A percentile compares a stretch with the other conserved stretches of the same genome.
phyloP scores from a whole-genome alignment of 805 yeast genomes.

The Candida peoriensis region DNA sequence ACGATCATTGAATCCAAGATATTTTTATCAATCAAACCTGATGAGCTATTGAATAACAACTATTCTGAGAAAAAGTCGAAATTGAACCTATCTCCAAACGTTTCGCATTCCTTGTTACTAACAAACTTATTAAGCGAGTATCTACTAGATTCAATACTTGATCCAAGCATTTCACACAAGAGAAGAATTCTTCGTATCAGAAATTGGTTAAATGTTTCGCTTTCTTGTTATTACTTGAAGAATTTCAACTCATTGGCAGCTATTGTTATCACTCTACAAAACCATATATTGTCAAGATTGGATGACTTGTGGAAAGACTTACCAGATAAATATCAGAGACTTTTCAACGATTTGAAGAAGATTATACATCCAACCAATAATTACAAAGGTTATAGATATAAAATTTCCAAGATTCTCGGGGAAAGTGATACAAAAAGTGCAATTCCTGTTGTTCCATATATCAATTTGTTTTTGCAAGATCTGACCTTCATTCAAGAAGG shows the following conservation, averaged over 20 bases:
- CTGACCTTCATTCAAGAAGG: conserved; percentile 79
- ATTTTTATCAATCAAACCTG: conserved; percentile 57
- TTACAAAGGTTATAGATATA: conserved; percentile 61
- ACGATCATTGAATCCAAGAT: conserved; percentile 67
- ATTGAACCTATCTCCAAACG: conserved; percentile 56
- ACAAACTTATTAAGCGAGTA: conserved; percentile 70
- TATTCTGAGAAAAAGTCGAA: conserved; percentile 56
- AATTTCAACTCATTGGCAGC: conserved; percentile 79
- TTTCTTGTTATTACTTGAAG: conserved; percentile 66
- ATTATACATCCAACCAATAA: conserved; percentile 75
- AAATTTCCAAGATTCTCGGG: conserved; percentile 50
- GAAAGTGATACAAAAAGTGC: conserved; percentile 31
- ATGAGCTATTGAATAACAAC: conserved; percentile 62
- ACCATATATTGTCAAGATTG: conserved; percentile 62
- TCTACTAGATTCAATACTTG: conserved; percentile 64
- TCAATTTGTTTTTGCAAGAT: conserved; percentile 71
- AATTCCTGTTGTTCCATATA: conserved; percentile 70
- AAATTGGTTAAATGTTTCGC: conserved; percentile 69
- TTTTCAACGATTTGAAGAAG: conserved; percentile 58
- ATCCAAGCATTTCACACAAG: conserved; percentile 41
- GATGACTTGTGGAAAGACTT: conserved; percentile 54
- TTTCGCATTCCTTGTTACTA: conserved; percentile 55
- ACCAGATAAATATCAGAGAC: conserved; percentile 52
- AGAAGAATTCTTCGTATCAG: conserved; percentile 52
- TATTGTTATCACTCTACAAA: conserved; percentile 70